Base-by-base conservation (phyloP, 1,139 yeast species). In the Lodderomyces theae region DNA sequence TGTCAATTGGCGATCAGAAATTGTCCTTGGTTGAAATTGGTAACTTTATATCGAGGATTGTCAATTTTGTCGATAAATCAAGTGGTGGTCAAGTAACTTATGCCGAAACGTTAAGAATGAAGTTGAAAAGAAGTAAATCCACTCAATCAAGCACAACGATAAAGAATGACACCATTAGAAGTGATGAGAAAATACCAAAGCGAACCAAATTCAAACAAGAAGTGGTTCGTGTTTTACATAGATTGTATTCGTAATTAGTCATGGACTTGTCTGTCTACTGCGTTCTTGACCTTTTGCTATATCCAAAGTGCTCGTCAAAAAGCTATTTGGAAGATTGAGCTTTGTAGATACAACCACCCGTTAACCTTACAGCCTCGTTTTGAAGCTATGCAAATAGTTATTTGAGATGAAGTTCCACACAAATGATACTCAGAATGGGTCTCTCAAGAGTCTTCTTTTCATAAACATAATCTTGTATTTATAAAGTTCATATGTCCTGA, bases 71-170 rank as follows among this genome's bases (percentile, higher is more conserved):
- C 15, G 51, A 48, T 37, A 41, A 41, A 32, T 44, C 48, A 22
- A 44, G 45, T 5, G 51, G 50, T 17, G 51, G 50, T 17, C 32
- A 42, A 15, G 21, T 44, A 9, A 45, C 51, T 19, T 48, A 44
- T 43, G 39, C 42, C 18, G 51, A 48, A 22, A n/a, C 37, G 4
- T 9, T 46, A 9, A 36, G 33, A 11, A 37, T 18, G 13, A 46
- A 39, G 37, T 29, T 46, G 12, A 46, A 39, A 31, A 33, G 45
- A 30, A 39, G 24, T 32, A 41, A 21, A n/a, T 15, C 34, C 10
- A 13, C 21, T 7, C 28, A 36, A n/a, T 31, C 34, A 18, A 31
- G 7, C 19, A 31, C 23, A 17, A 31, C 24, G 5, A 25, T 22
- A 15, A 35, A 16, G 22, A 28, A 28, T 28, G 12, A 16, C 10